Percentiles rank a stretch among this genome's conserved stretches.
Evolutionary conservation across 1,284 basidiomycete species (phyloP).

Genomic region (Tilletia horrida): DNA sequence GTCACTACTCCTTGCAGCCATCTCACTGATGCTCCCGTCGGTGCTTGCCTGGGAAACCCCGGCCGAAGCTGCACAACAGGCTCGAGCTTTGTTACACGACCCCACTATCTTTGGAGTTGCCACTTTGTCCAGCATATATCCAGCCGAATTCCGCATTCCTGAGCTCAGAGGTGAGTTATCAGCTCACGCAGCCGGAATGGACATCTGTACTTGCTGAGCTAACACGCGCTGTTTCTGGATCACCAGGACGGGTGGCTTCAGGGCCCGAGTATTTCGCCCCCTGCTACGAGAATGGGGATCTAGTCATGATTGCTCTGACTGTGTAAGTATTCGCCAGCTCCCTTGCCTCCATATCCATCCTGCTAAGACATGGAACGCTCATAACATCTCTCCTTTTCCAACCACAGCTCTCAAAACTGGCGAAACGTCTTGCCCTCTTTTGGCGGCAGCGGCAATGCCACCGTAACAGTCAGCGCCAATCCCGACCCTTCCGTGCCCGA

Average conservation of each 20-base stretch:
- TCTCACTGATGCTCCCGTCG: no score
- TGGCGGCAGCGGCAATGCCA: constrained; percentile 30
- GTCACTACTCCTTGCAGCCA: no score
- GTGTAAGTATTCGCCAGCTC: constrained; percentile 29
- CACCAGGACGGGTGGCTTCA: constrained; percentile 15
- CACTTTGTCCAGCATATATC: constrained; percentile 36
- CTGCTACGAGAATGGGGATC: constrained; percentile 41
- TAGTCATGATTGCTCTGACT: constrained; percentile 49
- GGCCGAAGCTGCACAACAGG: constrained; percentile 24
- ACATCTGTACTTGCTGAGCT: constrained; percentile 14
- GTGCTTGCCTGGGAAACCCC: not conserved
- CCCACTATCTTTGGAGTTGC: constrained; percentile 38
- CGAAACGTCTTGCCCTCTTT: constrained; percentile 35
- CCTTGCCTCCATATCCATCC: not conserved
- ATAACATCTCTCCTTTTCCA: not conserved
- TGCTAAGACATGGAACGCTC: no score
- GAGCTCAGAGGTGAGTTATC: constrained; percentile 31
- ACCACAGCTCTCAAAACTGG: constrained; percentile 45
- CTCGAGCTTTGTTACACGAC: constrained; percentile 28
- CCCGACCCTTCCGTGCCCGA: constrained; percentile 37
- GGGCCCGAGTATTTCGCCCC: constrained; percentile 52
- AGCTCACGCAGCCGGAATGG: constrained; percentile 13
- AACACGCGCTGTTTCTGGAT: not conserved
- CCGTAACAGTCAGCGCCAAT: constrained; percentile 39
- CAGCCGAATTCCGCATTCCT: constrained; percentile 25